These are phyloP conservation scores for Albophoma yamanashiensis DNA, from an alignment of 2,329 filamentous ascomycete species.

Conservation along the genomic window DNA sequence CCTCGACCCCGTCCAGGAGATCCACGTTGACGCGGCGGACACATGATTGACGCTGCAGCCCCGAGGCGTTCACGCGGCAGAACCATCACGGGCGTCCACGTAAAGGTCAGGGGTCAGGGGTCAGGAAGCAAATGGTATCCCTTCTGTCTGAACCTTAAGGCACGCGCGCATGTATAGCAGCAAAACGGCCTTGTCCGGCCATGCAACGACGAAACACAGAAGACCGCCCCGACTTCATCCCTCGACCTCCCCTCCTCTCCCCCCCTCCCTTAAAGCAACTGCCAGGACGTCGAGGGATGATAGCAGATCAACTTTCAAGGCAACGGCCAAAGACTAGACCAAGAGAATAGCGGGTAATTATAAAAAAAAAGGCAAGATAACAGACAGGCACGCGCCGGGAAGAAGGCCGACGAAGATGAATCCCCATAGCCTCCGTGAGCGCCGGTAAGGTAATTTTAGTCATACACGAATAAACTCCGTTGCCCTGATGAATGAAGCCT, in stretches of 20 bases:
- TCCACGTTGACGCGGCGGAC: neutral
- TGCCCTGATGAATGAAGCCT: slow-evolving; percentile 17
- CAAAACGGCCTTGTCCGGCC: neutral
- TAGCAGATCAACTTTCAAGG: neutral
- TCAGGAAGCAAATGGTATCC: neutral
- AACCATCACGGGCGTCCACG: neutral
- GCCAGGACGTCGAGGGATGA: neutral
- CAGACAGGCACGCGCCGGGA: neutral
- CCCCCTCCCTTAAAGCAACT: no score
- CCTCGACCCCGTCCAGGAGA: neutral
- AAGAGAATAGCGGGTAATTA: neutral
- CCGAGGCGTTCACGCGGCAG: neutral
- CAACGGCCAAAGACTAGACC: neutral
- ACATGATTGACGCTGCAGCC: no score
- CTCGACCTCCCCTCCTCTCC: no score
- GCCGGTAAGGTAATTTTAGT: slow-evolving; percentile 15
- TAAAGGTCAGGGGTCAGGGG: neutral
- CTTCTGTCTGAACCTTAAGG: neutral
- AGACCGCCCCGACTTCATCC: neutral
- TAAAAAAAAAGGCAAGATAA: neutral
- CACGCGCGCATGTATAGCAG: neutral
- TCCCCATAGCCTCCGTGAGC: slow-evolving; percentile 5
- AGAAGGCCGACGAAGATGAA: neutral
- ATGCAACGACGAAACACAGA: neutral
- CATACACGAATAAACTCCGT: slow-evolving; percentile 22